Evolutionary conservation across 176 grass and related monocot species (phyloP), one percentile per base, ranked within the genome.

Genomic region (Dactylis glomerata): DNA sequence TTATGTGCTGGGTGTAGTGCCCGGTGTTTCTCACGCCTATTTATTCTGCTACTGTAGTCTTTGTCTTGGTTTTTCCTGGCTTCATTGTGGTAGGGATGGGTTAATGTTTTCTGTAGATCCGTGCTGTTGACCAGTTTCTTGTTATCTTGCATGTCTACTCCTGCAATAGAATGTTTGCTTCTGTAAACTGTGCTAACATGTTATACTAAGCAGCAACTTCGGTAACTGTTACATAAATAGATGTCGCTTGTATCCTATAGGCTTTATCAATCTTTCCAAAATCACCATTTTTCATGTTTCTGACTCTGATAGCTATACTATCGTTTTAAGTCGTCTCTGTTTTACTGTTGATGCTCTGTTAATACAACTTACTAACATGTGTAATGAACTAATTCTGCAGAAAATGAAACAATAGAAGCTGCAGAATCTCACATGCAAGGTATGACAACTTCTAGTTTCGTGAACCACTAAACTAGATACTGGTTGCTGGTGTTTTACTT

Each of bases 371-470:
- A 4, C 12, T 26, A 73, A 73, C 69, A 73, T 46, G 6, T 0
- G 12, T 49, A 15, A 10, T 73, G 15, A 19, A 0, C 15, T 73
- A 9, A 49, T 30, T 49, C 41, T 89, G 86, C 89, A 98, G 96
- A 93, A 93, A 92, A 77, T 87, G 85, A 93, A 98, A 68, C 87
- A 90, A 44, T 93, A 98, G 28, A 98, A 93, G 80, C 76, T 93
- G 58, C 91, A 89, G 74, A 98, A 95, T 78, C 66, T 86, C 28
- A 89, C 89, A 49, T 89, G 74, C 47, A 84, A 98, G 91, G 93
- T 98, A 86, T 36, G 76, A 37, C 57, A 64, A 78, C 13, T 23
- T 8, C 37, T 14, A 32, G 15, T 33, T 22, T 34, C 62, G 41
- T 20, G 37, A 86, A 33, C 22, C 17, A 36, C 16, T 78, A 8